Conservation (phyloP, 2,329 filamentous ascomycete species). For the Trichoderma simmonsii region DNA sequence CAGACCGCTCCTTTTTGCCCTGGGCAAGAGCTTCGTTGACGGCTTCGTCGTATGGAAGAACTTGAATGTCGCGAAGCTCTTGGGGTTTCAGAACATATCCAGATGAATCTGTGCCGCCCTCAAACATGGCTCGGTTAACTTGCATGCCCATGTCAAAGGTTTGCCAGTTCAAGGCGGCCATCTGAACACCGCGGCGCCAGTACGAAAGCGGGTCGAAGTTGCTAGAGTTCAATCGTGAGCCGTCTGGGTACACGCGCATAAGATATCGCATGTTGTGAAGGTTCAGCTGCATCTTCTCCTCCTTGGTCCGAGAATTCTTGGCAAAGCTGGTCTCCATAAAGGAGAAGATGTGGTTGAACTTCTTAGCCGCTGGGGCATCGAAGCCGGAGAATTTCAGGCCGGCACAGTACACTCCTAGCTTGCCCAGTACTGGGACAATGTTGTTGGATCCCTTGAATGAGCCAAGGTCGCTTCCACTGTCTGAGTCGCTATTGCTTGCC, state of each 20-base stretch:
- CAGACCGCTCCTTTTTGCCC: conserved; percentile 72
- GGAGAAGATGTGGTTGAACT: conserved; percentile 92
- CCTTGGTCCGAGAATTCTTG: conserved; percentile 70
- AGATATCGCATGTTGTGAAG: conserved; percentile 88
- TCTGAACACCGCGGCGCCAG: conserved; percentile 94
- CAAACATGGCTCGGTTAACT: conserved; percentile 97
- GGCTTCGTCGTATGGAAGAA: conserved; percentile 46
- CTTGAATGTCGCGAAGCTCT: conserved; percentile 71
- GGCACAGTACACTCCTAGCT: conserved; percentile 74
- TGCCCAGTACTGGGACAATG: conserved; percentile 77
- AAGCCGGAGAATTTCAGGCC: conserved; percentile 83
- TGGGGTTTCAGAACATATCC: conserved; percentile 93
- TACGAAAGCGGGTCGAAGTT: conserved; percentile 94
- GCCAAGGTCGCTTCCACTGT: conserved; percentile 61
- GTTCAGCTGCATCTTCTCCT: conserved; percentile 74
- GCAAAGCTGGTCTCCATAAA: conserved; percentile 89
- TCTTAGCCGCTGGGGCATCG: conserved; percentile 71
- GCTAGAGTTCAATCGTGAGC: conserved; percentile 75
- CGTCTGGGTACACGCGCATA: conserved; percentile 91
- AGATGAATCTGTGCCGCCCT: conserved; percentile 77
- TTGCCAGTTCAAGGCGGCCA: conserved; percentile 98
- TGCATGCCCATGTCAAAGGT: conserved; percentile 96
- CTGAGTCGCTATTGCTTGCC: conserved; percentile 70
- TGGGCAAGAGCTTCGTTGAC: conserved; percentile 50
- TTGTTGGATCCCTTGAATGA: conserved; percentile 68